A percentile compares a stretch with the other conserved stretches of the same genome.
Evolutionary conservation across 371 early-diverging fungal species (phyloP).

Genomic region (Cokeromyces recurvatus): DNA sequence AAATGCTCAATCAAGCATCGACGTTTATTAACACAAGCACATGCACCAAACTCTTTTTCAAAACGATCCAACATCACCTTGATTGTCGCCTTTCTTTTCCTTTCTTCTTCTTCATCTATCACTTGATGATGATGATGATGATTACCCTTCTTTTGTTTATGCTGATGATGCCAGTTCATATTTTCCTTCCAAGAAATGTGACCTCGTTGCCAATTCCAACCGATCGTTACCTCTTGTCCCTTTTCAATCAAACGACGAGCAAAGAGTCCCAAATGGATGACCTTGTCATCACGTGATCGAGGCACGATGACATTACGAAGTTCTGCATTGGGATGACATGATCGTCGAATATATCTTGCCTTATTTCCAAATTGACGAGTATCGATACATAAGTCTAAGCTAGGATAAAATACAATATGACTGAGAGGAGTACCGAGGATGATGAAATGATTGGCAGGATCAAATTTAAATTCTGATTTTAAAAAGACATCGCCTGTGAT

Average conservation of each 20-base stretch:
- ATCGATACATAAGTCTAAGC: slow-evolving; percentile 67
- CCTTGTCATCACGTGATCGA: slow-evolving; percentile 38
- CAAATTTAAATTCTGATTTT: slow-evolving; percentile 57
- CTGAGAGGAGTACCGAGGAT: slow-evolving; percentile 59
- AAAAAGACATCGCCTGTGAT: slow-evolving; percentile 70
- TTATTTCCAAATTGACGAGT: slow-evolving; percentile 66
- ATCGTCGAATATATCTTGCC: slow-evolving; percentile 64
- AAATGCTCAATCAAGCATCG: slow-evolving; percentile 34
- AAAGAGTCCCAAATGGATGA: slow-evolving; percentile 68
- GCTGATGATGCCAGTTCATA: slow-evolving; percentile 18
- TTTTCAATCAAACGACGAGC: slow-evolving; percentile 53
- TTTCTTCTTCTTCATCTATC: slow-evolving; percentile 29
- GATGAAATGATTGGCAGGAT: slow-evolving; percentile 58
- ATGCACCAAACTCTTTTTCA: slow-evolving; percentile 34
- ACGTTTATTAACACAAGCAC: slow-evolving; percentile 43
- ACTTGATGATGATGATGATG: slow-evolving; percentile 12
- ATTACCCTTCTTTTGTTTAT: slow-evolving; percentile 3
- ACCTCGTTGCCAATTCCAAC: slow-evolving; percentile 54
- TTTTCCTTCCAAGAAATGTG: slow-evolving; percentile 29
- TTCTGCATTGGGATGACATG: slow-evolving; percentile 69
- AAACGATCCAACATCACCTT: slow-evolving; percentile 36
- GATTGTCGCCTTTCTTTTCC: slow-evolving; percentile 19
- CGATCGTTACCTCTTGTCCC: slow-evolving; percentile 69
- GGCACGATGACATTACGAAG: slow-evolving; percentile 58
- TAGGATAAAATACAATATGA: slow-evolving; percentile 69